Evolutionary conservation across 495 filamentous ascomycete species (phyloP).

Genomic region (Penicillium salamii): DNA sequence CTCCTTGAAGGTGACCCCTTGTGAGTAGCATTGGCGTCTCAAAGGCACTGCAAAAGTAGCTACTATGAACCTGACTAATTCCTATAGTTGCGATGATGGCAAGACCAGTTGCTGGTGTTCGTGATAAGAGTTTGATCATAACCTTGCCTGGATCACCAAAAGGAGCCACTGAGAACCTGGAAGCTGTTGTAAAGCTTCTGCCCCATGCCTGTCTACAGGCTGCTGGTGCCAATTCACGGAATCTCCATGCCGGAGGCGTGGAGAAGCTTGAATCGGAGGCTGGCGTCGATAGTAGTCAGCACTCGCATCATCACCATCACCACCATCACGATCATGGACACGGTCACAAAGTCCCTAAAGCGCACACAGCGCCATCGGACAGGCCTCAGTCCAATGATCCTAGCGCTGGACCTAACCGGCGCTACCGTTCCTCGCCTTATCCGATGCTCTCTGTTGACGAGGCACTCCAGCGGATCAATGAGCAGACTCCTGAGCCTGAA

Average conservation of each 20-base stretch:
- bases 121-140: slow-evolving; percentile 79
- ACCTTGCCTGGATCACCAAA: slow-evolving; percentile 95
- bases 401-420: slow-evolving; percentile 66
- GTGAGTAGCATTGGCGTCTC: slow-evolving; percentile 48
- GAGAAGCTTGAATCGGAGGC: slow-evolving; percentile 82
- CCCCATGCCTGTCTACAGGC: slow-evolving; percentile 93
- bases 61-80: slow-evolving; percentile 19
- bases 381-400: slow-evolving; percentile 78
- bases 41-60: slow-evolving; percentile 6
- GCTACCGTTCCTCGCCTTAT: slow-evolving; percentile 84
- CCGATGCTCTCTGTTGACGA: slow-evolving; percentile 86
- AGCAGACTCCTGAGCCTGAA: slow-evolving; percentile 61
- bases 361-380: slow-evolving; percentile 65
- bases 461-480: slow-evolving; percentile 67
- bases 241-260: slow-evolving; percentile 75
- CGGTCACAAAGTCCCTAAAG: slow-evolving; percentile 62
- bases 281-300: slow-evolving; percentile 51
- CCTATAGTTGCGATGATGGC: slow-evolving; percentile 91
- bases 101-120: slow-evolving; percentile 84
- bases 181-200: slow-evolving; percentile 80
- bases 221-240: slow-evolving; percentile 76
- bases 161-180: slow-evolving; percentile 94
- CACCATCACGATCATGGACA: slow-evolving; percentile 54
- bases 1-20: slow-evolving; percentile 83
- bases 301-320: slow-evolving; percentile 55